Evolutionary conservation across 306 rosid genomes (phyloP).

Genomic region (Vigna angularis): DNA sequence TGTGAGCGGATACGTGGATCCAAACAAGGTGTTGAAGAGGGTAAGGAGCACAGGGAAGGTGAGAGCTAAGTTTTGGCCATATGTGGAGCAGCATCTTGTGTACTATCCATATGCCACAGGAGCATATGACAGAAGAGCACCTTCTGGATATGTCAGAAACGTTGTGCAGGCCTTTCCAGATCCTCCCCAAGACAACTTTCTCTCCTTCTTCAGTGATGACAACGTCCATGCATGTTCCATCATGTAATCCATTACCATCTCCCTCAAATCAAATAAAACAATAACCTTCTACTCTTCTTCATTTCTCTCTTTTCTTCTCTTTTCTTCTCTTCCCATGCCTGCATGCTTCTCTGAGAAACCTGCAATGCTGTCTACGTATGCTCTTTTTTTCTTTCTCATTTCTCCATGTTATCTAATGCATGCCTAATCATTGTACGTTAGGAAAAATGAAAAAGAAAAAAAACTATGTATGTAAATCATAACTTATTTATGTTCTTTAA

Average conservation of each 20-base stretch:
- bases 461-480: too few species aligned
- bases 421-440: too few species aligned
- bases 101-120: conserved; percentile 67
- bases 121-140: conserved; percentile 83
- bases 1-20: conserved; percentile 82
- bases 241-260: conserved; percentile 46
- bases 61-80: conserved; percentile 87
- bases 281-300: too few species aligned
- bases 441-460: too few species aligned
- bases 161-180: conserved; percentile 60
- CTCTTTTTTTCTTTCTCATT: too few species aligned
- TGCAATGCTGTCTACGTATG: too few species aligned
- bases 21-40: conserved; percentile 80
- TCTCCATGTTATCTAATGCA: too few species aligned
- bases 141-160: conserved; percentile 77
- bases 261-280: too few species aligned
- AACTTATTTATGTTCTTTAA: too few species aligned
- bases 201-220: conserved; percentile 76
- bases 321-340: too few species aligned
- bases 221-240: conserved; percentile 85
- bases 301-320: too few species aligned
- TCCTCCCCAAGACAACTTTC: conserved; percentile 53
- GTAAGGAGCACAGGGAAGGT: conserved; percentile 74
- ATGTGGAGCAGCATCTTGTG: conserved; percentile 80
- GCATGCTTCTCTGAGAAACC: neutral